Base-by-base conservation (phyloP, 225 moss, liverwort and hornwort species). In the Climacium dendroides region DNA sequence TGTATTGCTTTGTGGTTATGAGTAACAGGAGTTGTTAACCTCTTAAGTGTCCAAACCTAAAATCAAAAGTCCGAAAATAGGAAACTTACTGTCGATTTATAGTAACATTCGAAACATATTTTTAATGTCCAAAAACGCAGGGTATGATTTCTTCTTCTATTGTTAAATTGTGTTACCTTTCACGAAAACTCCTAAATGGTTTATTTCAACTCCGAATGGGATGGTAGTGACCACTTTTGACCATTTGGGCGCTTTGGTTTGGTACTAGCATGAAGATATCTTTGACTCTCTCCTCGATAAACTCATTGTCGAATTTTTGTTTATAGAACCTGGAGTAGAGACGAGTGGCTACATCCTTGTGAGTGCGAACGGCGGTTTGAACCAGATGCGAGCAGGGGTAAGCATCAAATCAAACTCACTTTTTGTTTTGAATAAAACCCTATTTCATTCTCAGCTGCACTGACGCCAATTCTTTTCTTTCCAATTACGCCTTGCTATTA, bases 321-420 rank as follows among this genome's bases (percentile, higher is more conserved):
- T n/a, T 86, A 9, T 87, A 87, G 93, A 87, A 80, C 87, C 84
- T 87, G 90, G 53, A 78, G 85, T 87, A 54, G 76, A 85, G 41
- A 93, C 95, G 74, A 97, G 94, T 92, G 96, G 96, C 74, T 98
- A 97, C 89, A 90, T 98, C 34, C 74, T 96, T 87, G 98, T 98
- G 62, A 98, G 94, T 88, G 98, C 98, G 50, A 98, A 98, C 65
- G 98, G 98, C 69, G 98, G 98, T 50, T 92, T 98, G 86, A 98
- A 98, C 89, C 97, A 98, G 91, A 98, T 98, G 98, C 98, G 98
- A 83, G 57, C 96, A 78, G 98, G 98, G 89, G 98, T 98, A 87
- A 86, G 96, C 88, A 61, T 67, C 54, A 37, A 75, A 32, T 32
- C 71, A 39, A 69, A 23, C n/a, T 24, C n/a, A 58, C 72, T 63